phyloP scores from a whole-genome alignment of 2,329 filamentous ascomycete species.

The Fusarium palustre region DNA sequence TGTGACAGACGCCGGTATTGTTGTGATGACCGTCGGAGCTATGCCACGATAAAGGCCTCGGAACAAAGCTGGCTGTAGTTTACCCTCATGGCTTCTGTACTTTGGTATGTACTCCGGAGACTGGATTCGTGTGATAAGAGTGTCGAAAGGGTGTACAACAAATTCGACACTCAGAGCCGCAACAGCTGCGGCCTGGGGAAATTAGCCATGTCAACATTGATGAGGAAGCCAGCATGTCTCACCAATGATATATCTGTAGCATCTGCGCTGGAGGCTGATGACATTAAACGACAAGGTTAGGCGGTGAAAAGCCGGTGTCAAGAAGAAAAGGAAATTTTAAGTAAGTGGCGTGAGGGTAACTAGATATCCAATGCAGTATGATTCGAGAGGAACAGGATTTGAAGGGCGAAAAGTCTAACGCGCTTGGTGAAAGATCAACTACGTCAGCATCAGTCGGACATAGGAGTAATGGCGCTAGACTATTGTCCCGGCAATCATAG shows the following conservation, averaged over 20 bases:
- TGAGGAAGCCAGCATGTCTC: background rate
- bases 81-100: conserved; percentile 17
- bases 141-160: conserved; percentile 34
- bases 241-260: conserved; percentile 28
- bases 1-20: conserved; percentile 28
- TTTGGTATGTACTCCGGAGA: conserved; percentile 23
- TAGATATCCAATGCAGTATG: too few relatives aligned
- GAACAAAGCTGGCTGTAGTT: conserved; percentile 11
- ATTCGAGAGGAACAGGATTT: background rate
- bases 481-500: background rate
- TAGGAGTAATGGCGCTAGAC: background rate
- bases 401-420: background rate
- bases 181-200: conserved; percentile 9
- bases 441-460: conserved; percentile 13
- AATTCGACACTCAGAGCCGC: conserved; percentile 28
- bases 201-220: background rate
- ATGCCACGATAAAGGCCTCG: conserved; percentile 26
- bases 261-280: conserved; percentile 15
- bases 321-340: background rate
- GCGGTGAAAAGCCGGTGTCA: fast-evolving
- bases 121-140: conserved; percentile 29
- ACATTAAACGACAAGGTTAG: background rate
- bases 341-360: fast-evolving
- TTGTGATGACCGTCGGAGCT: conserved; percentile 22
- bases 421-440: conserved; percentile 5